These are phyloP conservation scores for Zoysia japonica DNA, from an alignment of 176 grass and related monocot species.

Conservation along the genomic window DNA sequence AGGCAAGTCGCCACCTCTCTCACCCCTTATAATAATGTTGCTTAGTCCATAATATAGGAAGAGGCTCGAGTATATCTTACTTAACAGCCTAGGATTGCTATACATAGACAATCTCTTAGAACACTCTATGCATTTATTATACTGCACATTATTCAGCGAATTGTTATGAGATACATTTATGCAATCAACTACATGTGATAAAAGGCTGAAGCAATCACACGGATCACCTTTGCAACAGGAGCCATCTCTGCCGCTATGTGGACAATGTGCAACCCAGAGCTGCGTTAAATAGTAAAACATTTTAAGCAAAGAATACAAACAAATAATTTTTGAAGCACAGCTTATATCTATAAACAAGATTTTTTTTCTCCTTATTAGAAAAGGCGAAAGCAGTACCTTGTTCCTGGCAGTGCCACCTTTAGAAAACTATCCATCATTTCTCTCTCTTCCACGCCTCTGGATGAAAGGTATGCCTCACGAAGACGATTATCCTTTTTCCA, in stretches of 20 bases:
- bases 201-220: slow-evolving; percentile 33
- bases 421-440: slow-evolving; percentile 75
- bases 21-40: background rate
- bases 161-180: slow-evolving; percentile 15
- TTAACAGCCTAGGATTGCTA: background rate
- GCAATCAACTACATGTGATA: slow-evolving; percentile 29
- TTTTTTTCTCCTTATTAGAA: slow-evolving; percentile 4
- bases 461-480: slow-evolving; percentile 75
- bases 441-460: slow-evolving; percentile 64
- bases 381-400: slow-evolving; percentile 52
- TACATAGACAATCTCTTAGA: background rate
- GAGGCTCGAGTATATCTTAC: background rate
- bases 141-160: slow-evolving; percentile 9
- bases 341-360: background rate
- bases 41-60: background rate
- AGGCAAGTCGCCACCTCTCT: background rate
- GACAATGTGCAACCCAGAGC: slow-evolving; percentile 77
- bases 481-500: slow-evolving; percentile 71
- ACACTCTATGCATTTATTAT: background rate
- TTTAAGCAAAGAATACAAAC: slow-evolving; percentile 11
- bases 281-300: slow-evolving; percentile 50
- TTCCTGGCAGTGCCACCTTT: slow-evolving; percentile 60
- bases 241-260: slow-evolving; percentile 99
- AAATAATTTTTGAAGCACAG: slow-evolving; percentile 10
- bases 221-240: slow-evolving; percentile 85